Base-by-base conservation (phyloP, 1,284 basidiomycete species). In the Leccinum pachyderme region DNA sequence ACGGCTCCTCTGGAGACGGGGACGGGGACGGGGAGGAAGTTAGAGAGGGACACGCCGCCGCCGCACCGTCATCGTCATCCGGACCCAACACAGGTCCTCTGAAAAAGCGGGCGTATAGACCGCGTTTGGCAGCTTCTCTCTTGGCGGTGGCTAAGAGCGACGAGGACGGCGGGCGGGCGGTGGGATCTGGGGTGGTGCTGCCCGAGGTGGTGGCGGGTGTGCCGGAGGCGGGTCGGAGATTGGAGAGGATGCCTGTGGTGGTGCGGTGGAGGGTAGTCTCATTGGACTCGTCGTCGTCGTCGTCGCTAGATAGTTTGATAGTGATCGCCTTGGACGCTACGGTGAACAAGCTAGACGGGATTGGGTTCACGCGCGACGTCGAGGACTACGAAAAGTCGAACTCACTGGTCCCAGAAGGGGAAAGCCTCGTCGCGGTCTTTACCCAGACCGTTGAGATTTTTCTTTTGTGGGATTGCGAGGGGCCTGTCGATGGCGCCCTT, bases 341-440 rank as follows among this genome's bases (percentile, higher is more conserved):
- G 13, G 83, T 76, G 68, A 91, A 95, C 49, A 94, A 75, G 67
- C 91, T 94, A 52, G 46, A 5, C 18, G n/a, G 6, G 29, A 39
- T 50, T 8, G 49, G 0, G 9, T 37, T 18, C 18, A 22, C 37
- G 22, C n/a, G 18, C 35, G 39, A 22, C 18, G 18, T 41, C 7
- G 22, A 24, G 12, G 22, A 24, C 13, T 13, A 7, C 13, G 15
- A n/a, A 6, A 15, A 18, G n/a, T n/a, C 9, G 53, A 48, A 81
- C 88, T 71, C 64, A 95, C 93, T 95, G 91, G 71, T 97, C 93
- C 93, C 93, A 97, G 81, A 96, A 97, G 47, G 92, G 91, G 68
- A 95, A 93, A 0, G 91, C 91, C 62, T 94, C 93, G 68, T 95
- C 93, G 59, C 93, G 80, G 71, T 96, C 93, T 70, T 92, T 93